Base-by-base conservation (phyloP, 805 yeast genomes). In the Saccharomycopsis babjevae region DNA sequence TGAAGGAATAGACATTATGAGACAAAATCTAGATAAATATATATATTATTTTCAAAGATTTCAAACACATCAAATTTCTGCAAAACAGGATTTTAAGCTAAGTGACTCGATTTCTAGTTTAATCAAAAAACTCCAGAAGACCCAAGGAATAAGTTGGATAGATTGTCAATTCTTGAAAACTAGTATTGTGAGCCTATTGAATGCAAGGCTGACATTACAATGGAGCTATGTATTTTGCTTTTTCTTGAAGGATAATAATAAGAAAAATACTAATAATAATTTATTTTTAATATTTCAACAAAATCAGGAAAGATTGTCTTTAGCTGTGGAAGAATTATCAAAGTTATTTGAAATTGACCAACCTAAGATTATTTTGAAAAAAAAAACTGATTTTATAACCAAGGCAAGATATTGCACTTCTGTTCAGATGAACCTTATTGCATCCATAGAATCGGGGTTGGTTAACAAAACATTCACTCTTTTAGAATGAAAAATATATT, bases 151-250 rank as follows among this genome's bases (percentile, higher is more conserved):
- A 55, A 85, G 96, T 1, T 90, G 96, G 96, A 87, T 86, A 58
- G 97, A 92, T 68, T 86, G 90, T 0, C 94, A 89, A 67, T 93
- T 88, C 68, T 78, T 92, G 57, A 80, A 85, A 10, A 93, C 88
- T 59, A 83, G 93, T 46, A 84, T 88, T 50, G 78, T 79, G 56
- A 79, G 81, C 1, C 73, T 93, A 60, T 76, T 84, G 36, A 79
- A 78, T 61, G 88, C 96, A 7, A 77, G 98, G 62, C 82, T 83
- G 52, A 82, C 89, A 1, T 76, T 94, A 58, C 88, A 90, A 75
- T 94, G 98, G 97, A 83, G 97, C 0, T 92, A 89, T 72, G 91
- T 89, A 1, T 81, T 90, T 66, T 84, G 89, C 13, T 93, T 74
- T 68, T 89, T 84, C 69, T 75, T 90, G 39, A 78, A 77, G 46